Evolutionary conservation across 768 basidiomycete species (phyloP).

Genomic region (Mycena amicta): DNA sequence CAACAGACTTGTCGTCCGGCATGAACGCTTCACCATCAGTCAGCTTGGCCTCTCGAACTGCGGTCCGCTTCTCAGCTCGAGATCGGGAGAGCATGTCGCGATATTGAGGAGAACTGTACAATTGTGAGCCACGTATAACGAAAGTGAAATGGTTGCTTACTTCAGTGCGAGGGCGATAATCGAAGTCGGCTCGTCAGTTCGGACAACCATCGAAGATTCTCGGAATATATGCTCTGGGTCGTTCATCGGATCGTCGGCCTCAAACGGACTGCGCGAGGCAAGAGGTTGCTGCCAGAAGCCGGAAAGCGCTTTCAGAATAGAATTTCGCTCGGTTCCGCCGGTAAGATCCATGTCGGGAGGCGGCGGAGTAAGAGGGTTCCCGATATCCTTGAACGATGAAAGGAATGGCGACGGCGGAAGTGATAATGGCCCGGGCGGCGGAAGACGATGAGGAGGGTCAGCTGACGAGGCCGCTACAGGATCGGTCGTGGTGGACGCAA

Average conservation of each 20-base stretch:
- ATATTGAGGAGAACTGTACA: constrained; percentile 73
- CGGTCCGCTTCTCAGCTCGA: constrained; percentile 73
- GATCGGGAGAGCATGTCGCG: constrained; percentile 79
- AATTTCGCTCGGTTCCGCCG: constrained; percentile 62
- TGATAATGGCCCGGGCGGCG: constrained; percentile 36
- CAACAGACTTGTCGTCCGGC: constrained; percentile 84
- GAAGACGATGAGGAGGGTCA: constrained; percentile 6
- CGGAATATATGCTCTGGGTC: constrained; percentile 93
- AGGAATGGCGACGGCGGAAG: constrained; percentile 64
- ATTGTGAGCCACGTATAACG: constrained; percentile 12
- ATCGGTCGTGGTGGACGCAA: constrained; percentile 5
- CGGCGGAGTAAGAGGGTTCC: constrained; percentile 47
- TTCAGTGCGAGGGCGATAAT: constrained; percentile 94
- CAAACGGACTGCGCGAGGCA: constrained; percentile 55
- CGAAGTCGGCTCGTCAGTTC: constrained; percentile 96
- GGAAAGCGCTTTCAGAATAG: constrained; percentile 81
- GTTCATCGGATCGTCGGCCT: constrained; percentile 66
- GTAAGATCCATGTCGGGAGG: constrained; percentile 56
- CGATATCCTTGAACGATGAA: constrained; percentile 39
- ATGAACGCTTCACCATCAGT: constrained; percentile 85
- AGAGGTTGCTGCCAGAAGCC: constrained; percentile 74
- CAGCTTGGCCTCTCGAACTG: constrained; percentile 52
- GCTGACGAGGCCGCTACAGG: background rate
- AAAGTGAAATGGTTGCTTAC: constrained; percentile 46
- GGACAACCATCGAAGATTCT: constrained; percentile 91